These are phyloP conservation scores for Paxillus rubicundulus DNA, from an alignment of 768 basidiomycete species.

Conservation along the genomic window DNA sequence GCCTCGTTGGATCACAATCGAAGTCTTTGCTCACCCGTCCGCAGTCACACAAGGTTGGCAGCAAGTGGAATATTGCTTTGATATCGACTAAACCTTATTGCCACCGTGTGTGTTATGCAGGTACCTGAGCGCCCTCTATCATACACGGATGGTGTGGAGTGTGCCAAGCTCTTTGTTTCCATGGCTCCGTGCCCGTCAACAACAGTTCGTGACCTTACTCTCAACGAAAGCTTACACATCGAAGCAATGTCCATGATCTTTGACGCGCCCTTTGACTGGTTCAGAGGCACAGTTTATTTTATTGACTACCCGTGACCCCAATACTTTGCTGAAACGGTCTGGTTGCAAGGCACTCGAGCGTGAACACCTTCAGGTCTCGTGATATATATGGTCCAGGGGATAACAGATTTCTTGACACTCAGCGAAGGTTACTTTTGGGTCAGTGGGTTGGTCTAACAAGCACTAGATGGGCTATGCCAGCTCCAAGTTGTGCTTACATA, in stretches of 20 bases:
- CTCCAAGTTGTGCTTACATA: background rate
- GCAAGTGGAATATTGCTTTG: too few relatives aligned
- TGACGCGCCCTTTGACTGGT: background rate
- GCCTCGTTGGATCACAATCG: background rate
- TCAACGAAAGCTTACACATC: background rate
- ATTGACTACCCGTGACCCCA: background rate
- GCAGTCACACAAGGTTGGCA: background rate
- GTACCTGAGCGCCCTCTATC: too few relatives aligned
- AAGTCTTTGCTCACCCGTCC: background rate
- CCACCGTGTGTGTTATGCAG: too few relatives aligned
- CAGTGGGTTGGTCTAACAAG: background rate
- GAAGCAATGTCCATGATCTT: background rate
- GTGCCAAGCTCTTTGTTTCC: background rate
- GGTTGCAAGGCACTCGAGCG: slow-evolving; percentile 2
- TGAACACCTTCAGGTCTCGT: background rate
- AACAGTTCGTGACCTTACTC: background rate
- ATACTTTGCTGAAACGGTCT: slow-evolving; percentile 2
- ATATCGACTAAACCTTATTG: too few relatives aligned
- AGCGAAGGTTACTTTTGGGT: background rate
- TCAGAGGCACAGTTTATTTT: background rate
- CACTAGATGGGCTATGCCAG: slow-evolving; percentile 4
- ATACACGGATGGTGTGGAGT: background rate
- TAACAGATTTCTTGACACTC: background rate
- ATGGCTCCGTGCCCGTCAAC: background rate
- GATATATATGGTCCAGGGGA: background rate